phyloP scores from a whole-genome alignment of 2,329 filamentous ascomycete genomes.

The Hymenoscyphus fraxineus region DNA sequence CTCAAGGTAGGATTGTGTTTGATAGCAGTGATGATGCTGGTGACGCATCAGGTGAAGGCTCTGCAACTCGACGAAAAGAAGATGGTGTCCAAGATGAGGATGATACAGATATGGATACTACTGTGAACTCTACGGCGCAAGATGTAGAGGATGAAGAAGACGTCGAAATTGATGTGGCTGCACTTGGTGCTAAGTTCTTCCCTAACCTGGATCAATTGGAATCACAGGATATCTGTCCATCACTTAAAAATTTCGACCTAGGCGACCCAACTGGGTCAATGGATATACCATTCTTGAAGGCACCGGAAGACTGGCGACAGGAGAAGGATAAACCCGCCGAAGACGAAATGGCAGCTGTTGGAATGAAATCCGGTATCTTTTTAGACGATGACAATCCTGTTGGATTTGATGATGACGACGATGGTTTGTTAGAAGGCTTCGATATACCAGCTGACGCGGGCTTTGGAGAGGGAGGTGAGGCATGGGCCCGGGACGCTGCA shows the following conservation, averaged over 20 bases:
- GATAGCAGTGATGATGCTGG: slow-evolving; percentile 89
- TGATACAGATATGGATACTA: slow-evolving; percentile 38
- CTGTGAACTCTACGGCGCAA: slow-evolving; percentile 37
- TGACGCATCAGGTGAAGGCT: slow-evolving; percentile 44
- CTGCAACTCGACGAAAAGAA: slow-evolving; percentile 45
- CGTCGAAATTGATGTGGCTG: slow-evolving; percentile 73
- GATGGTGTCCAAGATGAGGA: slow-evolving; percentile 56
- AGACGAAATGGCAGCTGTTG: slow-evolving; percentile 41
- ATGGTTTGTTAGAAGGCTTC: slow-evolving; percentile 64
- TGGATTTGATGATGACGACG: slow-evolving; percentile 79
- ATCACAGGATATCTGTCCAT: slow-evolving; percentile 88
- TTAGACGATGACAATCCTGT: slow-evolving; percentile 82
- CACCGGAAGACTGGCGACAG: slow-evolving; percentile 78
- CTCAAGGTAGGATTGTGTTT: slow-evolving; percentile 89
- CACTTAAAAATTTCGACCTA: slow-evolving; percentile 88
- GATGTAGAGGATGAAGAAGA: slow-evolving; percentile 50
- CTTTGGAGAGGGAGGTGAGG: slow-evolving; percentile 94
- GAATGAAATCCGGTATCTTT: slow-evolving; percentile 74
- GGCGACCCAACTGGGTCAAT: slow-evolving; percentile 80
- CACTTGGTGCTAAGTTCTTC: slow-evolving; percentile 78
- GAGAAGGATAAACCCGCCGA: slow-evolving; percentile 56
- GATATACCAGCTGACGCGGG: slow-evolving; percentile 67
- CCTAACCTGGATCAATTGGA: slow-evolving; percentile 74
- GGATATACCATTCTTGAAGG: slow-evolving; percentile 89
- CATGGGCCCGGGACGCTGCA: slow-evolving; percentile 88